Conservation (phyloP, 2,329 filamentous ascomycete species). For the Aspergillus pseudonomiae region DNA sequence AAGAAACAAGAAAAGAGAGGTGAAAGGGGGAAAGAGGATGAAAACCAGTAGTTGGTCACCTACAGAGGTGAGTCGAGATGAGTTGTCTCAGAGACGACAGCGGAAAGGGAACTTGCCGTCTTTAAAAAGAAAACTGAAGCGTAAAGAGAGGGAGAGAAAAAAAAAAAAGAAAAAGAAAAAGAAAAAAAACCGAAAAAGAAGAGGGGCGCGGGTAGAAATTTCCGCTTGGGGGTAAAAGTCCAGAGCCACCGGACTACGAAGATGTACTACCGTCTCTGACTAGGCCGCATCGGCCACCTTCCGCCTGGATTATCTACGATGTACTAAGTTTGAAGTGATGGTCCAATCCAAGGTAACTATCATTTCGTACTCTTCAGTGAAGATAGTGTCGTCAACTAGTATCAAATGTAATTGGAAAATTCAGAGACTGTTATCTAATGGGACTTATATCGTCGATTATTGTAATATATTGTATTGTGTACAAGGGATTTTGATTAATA, state of each 20-base stretch:
- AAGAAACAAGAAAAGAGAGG: slow-evolving; percentile 12
- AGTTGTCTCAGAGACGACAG: slow-evolving; percentile 7
- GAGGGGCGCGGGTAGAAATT: slow-evolving; percentile 20
- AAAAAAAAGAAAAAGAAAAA: slow-evolving; percentile 4
- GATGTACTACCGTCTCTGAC: neutral
- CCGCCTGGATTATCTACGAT: neutral
- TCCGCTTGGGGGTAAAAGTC: slow-evolving; percentile 20
- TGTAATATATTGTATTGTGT: too few species aligned
- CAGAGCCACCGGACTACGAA: slow-evolving; percentile 2
- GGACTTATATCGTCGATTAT: too few species aligned
- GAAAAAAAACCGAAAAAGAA: neutral
- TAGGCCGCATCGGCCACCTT: neutral
- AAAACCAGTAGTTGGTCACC: slow-evolving; percentile 4
- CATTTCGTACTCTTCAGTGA: too few species aligned
- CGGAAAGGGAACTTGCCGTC: slow-evolving; percentile 9
- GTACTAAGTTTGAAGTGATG: neutral
- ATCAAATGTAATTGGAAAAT: too few species aligned
- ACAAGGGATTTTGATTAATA: too few species aligned
- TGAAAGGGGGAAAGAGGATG: slow-evolving; percentile 2
- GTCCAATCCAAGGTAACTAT: too few species aligned
- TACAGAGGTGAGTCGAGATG: slow-evolving; percentile 18
- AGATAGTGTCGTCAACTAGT: too few species aligned
- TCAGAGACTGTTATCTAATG: too few species aligned
- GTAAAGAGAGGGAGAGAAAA: neutral
- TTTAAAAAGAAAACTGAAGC: slow-evolving; percentile 1